A percentile compares a stretch with the other conserved stretches of the same genome.
Conservation (phyloP, 2,329 filamentous ascomycete genomes). For the Sclerotinia trifoliorum region DNA sequence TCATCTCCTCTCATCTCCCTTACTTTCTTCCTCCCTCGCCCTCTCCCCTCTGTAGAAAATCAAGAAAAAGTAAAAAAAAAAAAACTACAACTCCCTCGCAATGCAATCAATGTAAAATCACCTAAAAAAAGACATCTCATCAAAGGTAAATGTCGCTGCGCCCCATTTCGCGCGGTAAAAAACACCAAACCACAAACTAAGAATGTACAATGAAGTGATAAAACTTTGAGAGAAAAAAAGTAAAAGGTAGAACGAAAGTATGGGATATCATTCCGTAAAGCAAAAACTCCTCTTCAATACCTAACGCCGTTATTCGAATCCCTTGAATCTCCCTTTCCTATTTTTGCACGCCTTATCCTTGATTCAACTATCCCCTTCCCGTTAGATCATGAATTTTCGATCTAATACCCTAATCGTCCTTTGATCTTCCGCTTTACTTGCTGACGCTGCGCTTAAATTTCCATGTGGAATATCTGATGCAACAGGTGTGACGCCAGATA, state of each 20-base stretch:
- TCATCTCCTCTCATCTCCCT: neutral
- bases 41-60: neutral
- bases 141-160: neutral
- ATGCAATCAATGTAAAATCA: conserved; percentile 9
- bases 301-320: neutral
- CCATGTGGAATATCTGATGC: conserved; percentile 52
- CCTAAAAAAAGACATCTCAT: neutral
- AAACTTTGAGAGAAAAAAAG: conserved; percentile 10
- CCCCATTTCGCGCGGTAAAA: neutral
- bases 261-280: conserved; percentile 21
- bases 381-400: conserved; percentile 48
- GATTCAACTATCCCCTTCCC: neutral
- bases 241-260: conserved; percentile 16
- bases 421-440: conserved; percentile 59
- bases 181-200: neutral
- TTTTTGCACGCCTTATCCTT: conserved; percentile 20
- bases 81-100: conserved; percentile 6
- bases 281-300: conserved; percentile 14
- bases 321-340: neutral
- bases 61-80: neutral
- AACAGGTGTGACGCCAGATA: neutral
- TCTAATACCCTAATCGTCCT: conserved; percentile 66
- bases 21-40: neutral
- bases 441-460: conserved; percentile 46
- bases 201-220: conserved; percentile 2